Percentiles rank a stretch among this genome's conserved stretches.
phyloP scores from a whole-genome alignment of 805 yeast genomes.

The Starmerella khaoyaiensis region DNA sequence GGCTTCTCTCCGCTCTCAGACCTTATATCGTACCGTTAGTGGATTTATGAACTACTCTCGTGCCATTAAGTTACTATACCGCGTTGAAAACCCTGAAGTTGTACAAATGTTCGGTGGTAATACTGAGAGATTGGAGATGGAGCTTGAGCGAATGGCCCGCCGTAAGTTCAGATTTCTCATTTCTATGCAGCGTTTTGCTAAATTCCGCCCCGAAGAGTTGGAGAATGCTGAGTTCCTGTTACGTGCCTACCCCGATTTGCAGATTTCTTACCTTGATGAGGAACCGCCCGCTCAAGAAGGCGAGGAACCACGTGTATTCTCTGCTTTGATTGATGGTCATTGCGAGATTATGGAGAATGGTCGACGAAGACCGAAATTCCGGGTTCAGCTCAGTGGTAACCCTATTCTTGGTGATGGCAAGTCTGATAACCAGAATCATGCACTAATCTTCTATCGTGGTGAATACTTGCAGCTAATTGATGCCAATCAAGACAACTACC shows the following conservation, averaged over 20 bases:
- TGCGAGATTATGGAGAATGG: slow-evolving; percentile 45
- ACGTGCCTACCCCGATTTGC: slow-evolving; percentile 56
- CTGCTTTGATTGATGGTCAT: slow-evolving; percentile 56
- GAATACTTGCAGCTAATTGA: slow-evolving; percentile 91
- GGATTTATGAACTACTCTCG: slow-evolving; percentile 98
- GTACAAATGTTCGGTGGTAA: slow-evolving; percentile 98
- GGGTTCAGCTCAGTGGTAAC: slow-evolving; percentile 75
- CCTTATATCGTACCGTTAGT: slow-evolving; percentile 89
- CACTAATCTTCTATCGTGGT: slow-evolving; percentile 77
- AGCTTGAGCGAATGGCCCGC: slow-evolving; percentile 69
- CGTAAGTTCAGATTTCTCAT: slow-evolving; percentile 71
- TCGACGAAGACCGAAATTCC: slow-evolving; percentile 46
- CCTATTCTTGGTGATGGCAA: slow-evolving; percentile 96
- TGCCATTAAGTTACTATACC: slow-evolving; percentile 83
- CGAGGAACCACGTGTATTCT: slow-evolving; percentile 40
- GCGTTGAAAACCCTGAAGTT: slow-evolving; percentile 89
- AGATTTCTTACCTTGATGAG: slow-evolving; percentile 86
- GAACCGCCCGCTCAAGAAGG: slow-evolving; percentile 46
- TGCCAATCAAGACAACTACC: slow-evolving; percentile 90
- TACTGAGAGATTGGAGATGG: slow-evolving; percentile 91
- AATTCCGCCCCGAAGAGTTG: slow-evolving; percentile 50
- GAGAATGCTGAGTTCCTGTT: slow-evolving; percentile 56
- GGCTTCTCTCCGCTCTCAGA: slow-evolving; percentile 97
- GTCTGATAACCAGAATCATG: slow-evolving; percentile 86
- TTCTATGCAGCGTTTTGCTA: slow-evolving; percentile 74